Evolutionary conservation across 768 basidiomycete species (phyloP).

Genomic region (Boletellus ananas): DNA sequence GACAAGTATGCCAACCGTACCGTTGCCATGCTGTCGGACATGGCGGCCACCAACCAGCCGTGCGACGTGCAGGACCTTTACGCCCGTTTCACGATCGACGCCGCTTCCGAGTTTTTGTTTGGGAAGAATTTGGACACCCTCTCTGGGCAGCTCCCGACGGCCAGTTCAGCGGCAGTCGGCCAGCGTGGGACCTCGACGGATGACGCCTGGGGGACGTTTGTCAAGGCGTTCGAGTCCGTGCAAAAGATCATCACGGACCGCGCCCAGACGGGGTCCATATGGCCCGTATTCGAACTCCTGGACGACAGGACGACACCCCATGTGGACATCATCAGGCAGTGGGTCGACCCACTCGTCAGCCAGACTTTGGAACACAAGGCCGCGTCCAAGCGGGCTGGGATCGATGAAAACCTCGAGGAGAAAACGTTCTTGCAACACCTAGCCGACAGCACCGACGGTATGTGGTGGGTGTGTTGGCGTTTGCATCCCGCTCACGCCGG

Average conservation of each 20-base stretch:
- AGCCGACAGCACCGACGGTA: conserved; percentile 61
- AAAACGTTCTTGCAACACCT: conserved; percentile 68
- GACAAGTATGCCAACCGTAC: conserved; percentile 51
- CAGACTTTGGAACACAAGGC: conserved; percentile 47
- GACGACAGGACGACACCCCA: conserved; percentile 37
- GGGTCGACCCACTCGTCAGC: conserved; percentile 63
- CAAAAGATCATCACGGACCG: conserved; percentile 36
- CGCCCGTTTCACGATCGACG: conserved; percentile 64
- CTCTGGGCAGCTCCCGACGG: conserved; percentile 47
- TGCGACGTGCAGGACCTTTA: conserved; percentile 69
- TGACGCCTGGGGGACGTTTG: conserved; percentile 57
- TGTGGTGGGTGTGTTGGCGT: conserved; percentile 11
- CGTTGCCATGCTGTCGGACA: conserved; percentile 44
- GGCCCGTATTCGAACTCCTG: conserved; percentile 42
- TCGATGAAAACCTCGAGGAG: conserved; percentile 40
- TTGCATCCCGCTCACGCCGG: conserved; percentile 6
- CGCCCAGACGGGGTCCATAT: conserved; percentile 35
- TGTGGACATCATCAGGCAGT: conserved; percentile 32
- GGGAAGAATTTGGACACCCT: conserved; percentile 62
- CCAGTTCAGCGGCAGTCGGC: conserved; percentile 43
- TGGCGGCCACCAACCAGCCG: conserved; percentile 37
- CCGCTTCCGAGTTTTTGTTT: conserved; percentile 72
- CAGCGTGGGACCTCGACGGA: conserved; percentile 59
- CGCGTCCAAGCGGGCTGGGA: conserved; percentile 35
- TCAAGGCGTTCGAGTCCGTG: conserved; percentile 40